Evolutionary conservation across 73 alveolate species (phyloP).

Genomic region (Paramecium pentaurelia): DNA sequence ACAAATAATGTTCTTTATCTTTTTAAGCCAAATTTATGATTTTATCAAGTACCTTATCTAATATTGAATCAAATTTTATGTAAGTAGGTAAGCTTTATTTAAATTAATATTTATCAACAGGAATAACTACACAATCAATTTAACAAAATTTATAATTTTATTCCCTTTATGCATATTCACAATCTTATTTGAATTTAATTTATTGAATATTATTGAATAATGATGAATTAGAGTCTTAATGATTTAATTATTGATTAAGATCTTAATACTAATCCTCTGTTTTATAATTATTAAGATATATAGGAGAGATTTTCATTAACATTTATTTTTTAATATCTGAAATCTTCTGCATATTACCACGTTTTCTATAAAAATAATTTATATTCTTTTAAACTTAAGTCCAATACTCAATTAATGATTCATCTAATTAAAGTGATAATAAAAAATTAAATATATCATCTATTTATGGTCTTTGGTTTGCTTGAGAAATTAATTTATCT

Average conservation of each 20-base stretch:
- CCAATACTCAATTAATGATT: not conserved
- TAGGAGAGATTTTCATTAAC: not conserved
- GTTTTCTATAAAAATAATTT: not conserved
- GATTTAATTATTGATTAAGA: not conserved
- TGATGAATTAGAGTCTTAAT: not conserved
- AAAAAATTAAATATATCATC: not conserved
- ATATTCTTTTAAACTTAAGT: not conserved
- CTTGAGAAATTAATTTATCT: not conserved
- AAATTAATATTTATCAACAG: not conserved
- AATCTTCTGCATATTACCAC: not conserved
- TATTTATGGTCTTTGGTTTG: not conserved
- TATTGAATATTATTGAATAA: not conserved
- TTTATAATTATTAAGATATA: not conserved
- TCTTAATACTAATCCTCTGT: not conserved
- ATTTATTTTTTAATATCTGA: not conserved
- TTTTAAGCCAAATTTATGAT: not conserved
- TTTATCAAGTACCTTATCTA: not conserved
- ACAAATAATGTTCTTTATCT: not conserved
- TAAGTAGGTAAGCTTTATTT: not conserved
- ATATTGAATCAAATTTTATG: not conserved
- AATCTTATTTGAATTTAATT: not conserved
- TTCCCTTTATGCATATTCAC: not conserved
- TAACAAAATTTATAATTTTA: not conserved
- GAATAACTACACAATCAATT: not conserved
- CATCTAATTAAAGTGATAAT: not conserved